Evolutionary conservation across 805 yeast species (phyloP).

Genomic region (Metschnikowia santaceciliae): DNA sequence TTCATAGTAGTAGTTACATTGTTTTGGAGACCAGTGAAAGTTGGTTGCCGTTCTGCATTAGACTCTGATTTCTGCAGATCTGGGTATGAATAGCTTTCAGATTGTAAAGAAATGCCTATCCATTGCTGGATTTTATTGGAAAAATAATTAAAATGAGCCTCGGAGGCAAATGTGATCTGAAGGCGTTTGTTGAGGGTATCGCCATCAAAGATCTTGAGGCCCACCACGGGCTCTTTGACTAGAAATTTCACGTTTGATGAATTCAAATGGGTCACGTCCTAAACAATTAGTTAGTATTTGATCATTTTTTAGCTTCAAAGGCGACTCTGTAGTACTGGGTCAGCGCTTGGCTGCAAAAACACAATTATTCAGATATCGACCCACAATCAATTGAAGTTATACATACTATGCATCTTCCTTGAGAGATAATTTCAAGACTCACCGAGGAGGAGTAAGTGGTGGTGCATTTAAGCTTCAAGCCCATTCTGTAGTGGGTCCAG

Average conservation of each 20-base stretch:
- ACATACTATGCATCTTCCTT: conserved; percentile 19
- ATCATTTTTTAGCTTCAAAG: not conserved
- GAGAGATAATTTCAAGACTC: conserved; percentile 13
- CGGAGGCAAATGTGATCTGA: conserved; percentile 17
- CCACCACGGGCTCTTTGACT: conserved; percentile 16
- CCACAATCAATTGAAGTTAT: not conserved
- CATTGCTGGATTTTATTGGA: conserved; percentile 14
- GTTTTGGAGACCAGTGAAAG: not conserved
- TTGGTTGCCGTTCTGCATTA: not conserved
- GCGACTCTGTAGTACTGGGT: not conserved
- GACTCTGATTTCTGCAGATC: conserved; percentile 8
- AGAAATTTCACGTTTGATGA: conserved; percentile 15
- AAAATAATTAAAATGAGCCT: conserved; percentile 16
- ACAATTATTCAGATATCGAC: not conserved
- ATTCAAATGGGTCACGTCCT: conserved; percentile 16
- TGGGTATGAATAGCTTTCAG: conserved; percentile 1
- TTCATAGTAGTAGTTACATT: not conserved
- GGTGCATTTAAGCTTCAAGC: conserved; percentile 16
- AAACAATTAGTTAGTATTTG: conserved; percentile 5
- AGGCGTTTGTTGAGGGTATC: conserved; percentile 16
- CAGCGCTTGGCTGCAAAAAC: conserved; percentile 1
- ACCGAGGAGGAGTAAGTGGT: conserved; percentile 9
- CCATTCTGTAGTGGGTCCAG: conserved; percentile 22
- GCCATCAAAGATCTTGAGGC: conserved; percentile 17
- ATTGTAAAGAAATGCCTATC: conserved; percentile 12